Base-by-base conservation (phyloP, 1,139 yeast genomes). In the Diutina sp. region DNA sequence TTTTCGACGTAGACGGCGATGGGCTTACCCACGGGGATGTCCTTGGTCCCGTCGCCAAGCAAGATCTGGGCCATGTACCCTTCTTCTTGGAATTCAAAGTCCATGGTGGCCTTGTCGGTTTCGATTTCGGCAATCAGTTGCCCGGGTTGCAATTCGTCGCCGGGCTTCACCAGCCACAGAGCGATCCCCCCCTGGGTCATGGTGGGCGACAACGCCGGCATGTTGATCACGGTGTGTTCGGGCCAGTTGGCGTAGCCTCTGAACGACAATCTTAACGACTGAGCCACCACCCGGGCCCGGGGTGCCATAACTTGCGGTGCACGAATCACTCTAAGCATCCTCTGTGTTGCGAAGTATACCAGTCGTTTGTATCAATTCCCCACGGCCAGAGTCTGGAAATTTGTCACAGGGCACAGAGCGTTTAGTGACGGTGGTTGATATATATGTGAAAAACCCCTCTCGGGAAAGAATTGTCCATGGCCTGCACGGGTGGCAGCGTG, bases 31-130 rank as follows among this genome's bases (percentile, higher is more conserved):
- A 93, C 96, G 55, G 95, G 90, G 58, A 95, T 77, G 66, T 93
- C 97, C 72, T 90, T 85, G 59, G 96, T 73, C 57, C 98, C 97
- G 62, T 85, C 91, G 46, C 82, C 90, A 61, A 90, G 79, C 64
- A 95, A 78, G 64, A 90, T 85, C 79, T 93, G 89, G 63, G 99
- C 98, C 68, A 93, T 78, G 76, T 70, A 90, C 59, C 99, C 99
- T 59, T 95, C 99, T 66, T 95, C 99, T 77, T 91, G 98, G 79
- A 93, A 93, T 75, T 93, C 99, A 67, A 90, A 93, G 74, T 95
- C 99, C 97, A 93, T 93, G 62, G 91, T 87, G 58, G 99, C 99
- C 79, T 93, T 93, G 72, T 93, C 99, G 63, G 99, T 93, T 76
- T 93, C 99, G 63, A 93, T 87, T 73, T 93, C 99, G 58, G 97